These are phyloP conservation scores for Coniferiporia weirii DNA, from an alignment of 1,284 basidiomycete species.

Conservation along the genomic window DNA sequence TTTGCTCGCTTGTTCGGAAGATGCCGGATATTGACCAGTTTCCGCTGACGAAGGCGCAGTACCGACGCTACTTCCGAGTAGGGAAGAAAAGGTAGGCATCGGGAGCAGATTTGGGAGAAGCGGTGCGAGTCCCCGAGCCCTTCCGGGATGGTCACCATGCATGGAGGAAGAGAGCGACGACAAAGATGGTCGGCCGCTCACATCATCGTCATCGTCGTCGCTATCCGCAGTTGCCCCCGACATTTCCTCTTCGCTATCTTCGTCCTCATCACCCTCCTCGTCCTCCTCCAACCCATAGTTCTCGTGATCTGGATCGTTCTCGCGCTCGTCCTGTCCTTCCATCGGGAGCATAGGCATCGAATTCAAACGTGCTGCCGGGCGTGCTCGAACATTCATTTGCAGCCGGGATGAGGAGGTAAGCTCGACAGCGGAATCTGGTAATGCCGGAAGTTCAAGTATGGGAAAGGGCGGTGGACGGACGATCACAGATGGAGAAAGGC, in stretches of 20 bases:
- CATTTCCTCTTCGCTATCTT: constrained; percentile 25
- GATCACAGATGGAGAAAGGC: constrained; percentile 47
- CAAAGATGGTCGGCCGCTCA: constrained; percentile 15
- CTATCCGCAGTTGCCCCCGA: constrained; percentile 20
- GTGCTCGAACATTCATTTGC: background rate
- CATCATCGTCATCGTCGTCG: constrained; percentile 31
- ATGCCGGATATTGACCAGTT: background rate
- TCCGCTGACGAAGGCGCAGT: background rate
- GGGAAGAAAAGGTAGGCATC: background rate
- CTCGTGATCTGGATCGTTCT: constrained; percentile 35
- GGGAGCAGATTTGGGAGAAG: background rate
- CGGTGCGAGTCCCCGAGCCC: background rate
- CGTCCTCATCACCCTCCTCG: constrained; percentile 33
- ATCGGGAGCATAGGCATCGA: constrained; percentile 47
- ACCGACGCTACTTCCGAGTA: background rate
- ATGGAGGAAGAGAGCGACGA: background rate
- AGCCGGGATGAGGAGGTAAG: constrained; percentile 20
- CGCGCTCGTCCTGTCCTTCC: constrained; percentile 34
- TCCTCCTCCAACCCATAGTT: constrained; percentile 31
- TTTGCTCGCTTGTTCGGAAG: background rate
- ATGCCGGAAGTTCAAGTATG: constrained; percentile 43
- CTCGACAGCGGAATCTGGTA: constrained; percentile 26
- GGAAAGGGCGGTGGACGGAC: constrained; percentile 46
- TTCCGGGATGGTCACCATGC: background rate
- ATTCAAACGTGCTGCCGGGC: constrained; percentile 30